Conservation (phyloP, 352 stramenopile genomes). For the Pythium brachiatum region DNA sequence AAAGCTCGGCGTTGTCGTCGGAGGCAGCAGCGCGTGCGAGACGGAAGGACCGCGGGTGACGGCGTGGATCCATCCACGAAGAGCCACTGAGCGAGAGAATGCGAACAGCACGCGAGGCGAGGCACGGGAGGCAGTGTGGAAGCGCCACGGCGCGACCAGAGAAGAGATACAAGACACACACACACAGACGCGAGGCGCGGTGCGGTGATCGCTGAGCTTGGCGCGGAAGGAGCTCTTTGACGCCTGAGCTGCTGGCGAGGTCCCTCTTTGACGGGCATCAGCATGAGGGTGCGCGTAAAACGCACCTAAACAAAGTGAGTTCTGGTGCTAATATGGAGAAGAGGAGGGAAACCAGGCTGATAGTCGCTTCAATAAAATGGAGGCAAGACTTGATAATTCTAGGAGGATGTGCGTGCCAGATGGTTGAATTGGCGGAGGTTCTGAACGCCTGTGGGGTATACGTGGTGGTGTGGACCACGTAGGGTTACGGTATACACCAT, state of each 20-base stretch:
- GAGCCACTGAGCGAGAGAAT: neutral
- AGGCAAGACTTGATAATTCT: neutral
- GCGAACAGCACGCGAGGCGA: too few relatives aligned
- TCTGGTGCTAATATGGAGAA: neutral
- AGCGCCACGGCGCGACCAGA: neutral
- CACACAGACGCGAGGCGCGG: too few relatives aligned
- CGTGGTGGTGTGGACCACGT: neutral
- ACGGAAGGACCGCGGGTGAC: neutral
- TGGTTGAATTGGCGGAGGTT: constrained; percentile 10
- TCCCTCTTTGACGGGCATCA: constrained; percentile 1
- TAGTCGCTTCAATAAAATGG: too few relatives aligned
- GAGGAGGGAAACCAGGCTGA: neutral
- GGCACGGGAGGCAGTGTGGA: too few relatives aligned
- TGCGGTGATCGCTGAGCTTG: neutral
- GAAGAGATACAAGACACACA: too few relatives aligned
- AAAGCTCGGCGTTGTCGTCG: constrained; percentile 7
- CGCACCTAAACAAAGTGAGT: neutral
- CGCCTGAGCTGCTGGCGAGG: neutral
- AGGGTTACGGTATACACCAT: neutral
- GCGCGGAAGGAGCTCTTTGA: too few relatives aligned
- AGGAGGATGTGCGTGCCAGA: neutral
- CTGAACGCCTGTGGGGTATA: constrained; percentile 7
- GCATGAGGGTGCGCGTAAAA: neutral
- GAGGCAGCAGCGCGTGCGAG: neutral
- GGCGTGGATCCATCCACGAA: constrained; percentile 5